Base-by-base conservation (phyloP, 108 stramenopile genomes). In the Nitzschia putrida region DNA sequence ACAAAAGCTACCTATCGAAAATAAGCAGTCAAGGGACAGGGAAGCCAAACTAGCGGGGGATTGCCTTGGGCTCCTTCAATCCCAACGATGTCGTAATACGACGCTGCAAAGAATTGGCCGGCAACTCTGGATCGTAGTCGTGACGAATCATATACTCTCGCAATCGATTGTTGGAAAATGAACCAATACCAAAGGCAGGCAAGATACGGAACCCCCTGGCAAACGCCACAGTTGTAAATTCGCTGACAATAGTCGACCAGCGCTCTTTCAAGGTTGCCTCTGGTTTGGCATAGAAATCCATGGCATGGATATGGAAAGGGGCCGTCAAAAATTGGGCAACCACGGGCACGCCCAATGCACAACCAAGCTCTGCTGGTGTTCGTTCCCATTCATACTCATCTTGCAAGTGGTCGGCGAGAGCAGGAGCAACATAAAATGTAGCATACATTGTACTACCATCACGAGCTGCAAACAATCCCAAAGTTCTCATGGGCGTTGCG, bases 191-290 rank as follows among this genome's bases (percentile, higher is more conserved):
- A 57, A 80, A 80, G 39, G 79, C 79, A 14, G 79, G 79, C 20
- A 80, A 54, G 57, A 80, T 80, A 60, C 79, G 79, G 20, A 80
- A 55, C 14, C 79, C 64, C 14, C 79, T 73, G n/a, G 79, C 79
- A 71, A 80, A 75, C 58, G 59, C 74, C 25, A 80, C 74, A 8
- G 55, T 80, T 20, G 12, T 16, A 29, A 80, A 66, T 66, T 80
- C 79, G n/a, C 51, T 42, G 14, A 18, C 25, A 55, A 80, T 70
- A 8, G 42, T 39, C 14, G 74, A 63, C 40, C 57, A 43, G 7
- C 79, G 79, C 25, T 74, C 69, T 13, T 69, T 58, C 4, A 55
- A 55, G 11, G 78, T 64, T 20, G 68, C 78, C 8, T 34, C 24
- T 0, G 73, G 79, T 24, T 34, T 21, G 55, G 26, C 59, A 66